Evolutionary conservation across 164 flowering plant species (phyloP).

Genomic region (Piper betle): DNA sequence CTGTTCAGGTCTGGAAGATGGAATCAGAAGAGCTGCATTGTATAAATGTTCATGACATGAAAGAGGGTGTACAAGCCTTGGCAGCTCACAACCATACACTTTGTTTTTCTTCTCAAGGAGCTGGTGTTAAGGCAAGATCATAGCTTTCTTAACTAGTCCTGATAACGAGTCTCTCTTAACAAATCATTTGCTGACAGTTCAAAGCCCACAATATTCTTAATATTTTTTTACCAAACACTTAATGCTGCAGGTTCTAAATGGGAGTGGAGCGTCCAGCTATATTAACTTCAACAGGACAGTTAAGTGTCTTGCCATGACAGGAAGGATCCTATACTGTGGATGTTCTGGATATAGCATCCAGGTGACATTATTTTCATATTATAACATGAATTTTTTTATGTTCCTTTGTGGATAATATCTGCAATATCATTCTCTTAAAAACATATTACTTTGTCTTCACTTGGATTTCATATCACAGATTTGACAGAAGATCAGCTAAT

Average conservation of each 20-base stretch:
- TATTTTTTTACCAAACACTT: constrained; percentile 1
- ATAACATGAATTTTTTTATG: no score
- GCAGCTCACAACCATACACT: constrained; percentile 29
- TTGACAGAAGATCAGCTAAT: no score
- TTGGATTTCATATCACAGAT: constrained; percentile 5
- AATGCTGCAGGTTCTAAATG: constrained; percentile 36
- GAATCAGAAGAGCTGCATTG: constrained; percentile 48
- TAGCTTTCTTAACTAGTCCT: background rate
- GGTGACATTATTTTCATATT: no score
- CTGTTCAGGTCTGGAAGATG: constrained; percentile 53
- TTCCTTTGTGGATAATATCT: no score
- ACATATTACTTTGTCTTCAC: no score
- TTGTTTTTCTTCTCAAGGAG: constrained; percentile 53
- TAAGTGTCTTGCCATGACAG: constrained; percentile 38
- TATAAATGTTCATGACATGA: constrained; percentile 51
- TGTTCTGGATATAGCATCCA: constrained; percentile 59
- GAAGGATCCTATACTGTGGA: constrained; percentile 45
- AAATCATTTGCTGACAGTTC: no score
- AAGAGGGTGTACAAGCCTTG: constrained; percentile 37
- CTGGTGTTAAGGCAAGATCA: constrained; percentile 45
- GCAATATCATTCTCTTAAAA: no score
- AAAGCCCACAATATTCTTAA: no score
- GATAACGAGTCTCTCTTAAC: no score
- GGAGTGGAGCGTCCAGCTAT: constrained; percentile 49
- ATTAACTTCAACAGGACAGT: constrained; percentile 51